Conservation (phyloP, 2,329 filamentous ascomycete species). For the Cytospora paraplurivora region DNA sequence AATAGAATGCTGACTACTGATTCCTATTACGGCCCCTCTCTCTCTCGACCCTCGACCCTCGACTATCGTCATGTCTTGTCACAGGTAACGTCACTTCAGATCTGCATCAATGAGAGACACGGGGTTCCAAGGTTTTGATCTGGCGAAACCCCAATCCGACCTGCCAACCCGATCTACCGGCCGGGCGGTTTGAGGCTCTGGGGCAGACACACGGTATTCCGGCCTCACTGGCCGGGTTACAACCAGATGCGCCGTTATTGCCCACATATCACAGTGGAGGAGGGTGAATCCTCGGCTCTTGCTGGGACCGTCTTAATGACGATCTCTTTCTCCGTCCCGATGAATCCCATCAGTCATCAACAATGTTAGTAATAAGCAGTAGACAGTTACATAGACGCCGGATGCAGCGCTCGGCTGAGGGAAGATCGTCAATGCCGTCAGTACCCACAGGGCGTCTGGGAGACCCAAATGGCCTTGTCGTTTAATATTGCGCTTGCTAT, state of each 20-base stretch:
- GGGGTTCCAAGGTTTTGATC: too few species aligned
- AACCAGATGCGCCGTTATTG: not conserved
- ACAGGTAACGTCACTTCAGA: constrained; percentile 9
- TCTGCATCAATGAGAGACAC: constrained; percentile 17
- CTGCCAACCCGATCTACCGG: constrained; percentile 6
- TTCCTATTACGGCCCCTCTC: not conserved
- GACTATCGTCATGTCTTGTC: constrained; percentile 1
- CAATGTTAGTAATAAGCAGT: not conserved
- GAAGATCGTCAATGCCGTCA: not conserved
- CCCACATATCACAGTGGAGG: not conserved
- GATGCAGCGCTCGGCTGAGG: not conserved
- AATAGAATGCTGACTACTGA: constrained; percentile 12
- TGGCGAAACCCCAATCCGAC: constrained; percentile 1
- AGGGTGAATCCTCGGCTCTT: not conserved
- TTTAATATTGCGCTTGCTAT: constrained; percentile 13
- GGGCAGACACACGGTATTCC: constrained; percentile 3
- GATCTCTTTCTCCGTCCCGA: not conserved
- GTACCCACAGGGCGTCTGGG: constrained; percentile 1
- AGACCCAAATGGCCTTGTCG: constrained; percentile 11
- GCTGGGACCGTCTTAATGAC: not conserved
- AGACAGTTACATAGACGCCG: not conserved
- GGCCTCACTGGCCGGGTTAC: constrained; percentile 14
- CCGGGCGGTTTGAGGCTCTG: constrained; percentile 25
- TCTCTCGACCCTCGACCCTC: constrained; percentile 1
- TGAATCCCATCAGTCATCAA: not conserved